These are phyloP conservation scores for Triticum dicoccoides DNA, from an alignment of 176 grass and related monocot species.

Conservation along the genomic window DNA sequence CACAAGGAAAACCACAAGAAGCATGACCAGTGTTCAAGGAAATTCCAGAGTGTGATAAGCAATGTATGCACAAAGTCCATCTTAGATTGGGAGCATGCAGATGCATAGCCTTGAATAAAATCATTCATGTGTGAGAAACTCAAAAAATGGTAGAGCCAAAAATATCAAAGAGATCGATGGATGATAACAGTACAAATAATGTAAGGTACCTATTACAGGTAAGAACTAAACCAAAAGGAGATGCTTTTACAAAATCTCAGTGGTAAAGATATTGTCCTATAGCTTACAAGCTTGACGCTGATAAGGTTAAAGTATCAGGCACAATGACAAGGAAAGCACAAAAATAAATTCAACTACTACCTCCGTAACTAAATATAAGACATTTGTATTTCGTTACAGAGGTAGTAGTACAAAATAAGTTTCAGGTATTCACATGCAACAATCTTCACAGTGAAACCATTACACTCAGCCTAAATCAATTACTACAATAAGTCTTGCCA, in stretches of 20 bases:
- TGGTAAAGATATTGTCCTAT: neutral
- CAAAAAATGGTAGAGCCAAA: neutral
- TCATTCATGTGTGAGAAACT: neutral
- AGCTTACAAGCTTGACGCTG: neutral
- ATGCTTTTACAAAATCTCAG: neutral
- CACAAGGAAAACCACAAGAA: neutral
- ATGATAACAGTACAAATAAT: neutral
- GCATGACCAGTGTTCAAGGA: neutral
- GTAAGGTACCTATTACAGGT: neutral
- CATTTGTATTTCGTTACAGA: no score
- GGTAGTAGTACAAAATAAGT: neutral
- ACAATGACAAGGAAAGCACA: neutral
- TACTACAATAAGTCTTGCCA: neutral
- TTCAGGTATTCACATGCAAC: neutral
- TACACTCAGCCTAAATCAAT: neutral
- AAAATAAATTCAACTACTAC: neutral
- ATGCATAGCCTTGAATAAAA: neutral
- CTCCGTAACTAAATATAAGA: no score
- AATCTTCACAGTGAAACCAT: conserved; percentile 6
- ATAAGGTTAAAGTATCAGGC: neutral
- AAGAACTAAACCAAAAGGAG: neutral
- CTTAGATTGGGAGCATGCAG: neutral
- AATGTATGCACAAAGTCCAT: neutral
- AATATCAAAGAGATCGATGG: neutral
- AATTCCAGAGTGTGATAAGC: neutral